Base-by-base conservation (phyloP, 2,329 filamentous ascomycete species). In the Fusarium sp. region DNA sequence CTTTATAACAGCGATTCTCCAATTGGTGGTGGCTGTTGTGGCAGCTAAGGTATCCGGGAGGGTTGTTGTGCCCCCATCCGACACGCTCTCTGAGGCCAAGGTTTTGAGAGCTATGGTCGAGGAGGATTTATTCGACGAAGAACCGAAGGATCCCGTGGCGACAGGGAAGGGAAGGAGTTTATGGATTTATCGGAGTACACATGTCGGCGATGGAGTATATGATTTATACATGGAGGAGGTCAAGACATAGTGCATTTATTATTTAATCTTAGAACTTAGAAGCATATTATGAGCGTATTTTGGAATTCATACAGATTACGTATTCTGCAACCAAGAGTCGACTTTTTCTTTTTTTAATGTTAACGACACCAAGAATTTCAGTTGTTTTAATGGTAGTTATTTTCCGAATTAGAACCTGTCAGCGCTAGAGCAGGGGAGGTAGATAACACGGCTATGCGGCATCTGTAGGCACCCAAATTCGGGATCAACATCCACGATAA, bases 81-180 rank as follows among this genome's bases (percentile, higher is more conserved):
- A 63, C 10, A 24, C 62, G 2, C 18, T 65, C 3, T 47, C 52
- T 4, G 62, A 65, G 20, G 62, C 59, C 0, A 43, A 52, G 11
- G 38, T 65, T 11, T 24, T 64, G 15, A 43, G 47, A 4, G 13
- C 16, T 9, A 64, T 65, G 62, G 43, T 65, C 8, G 38, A 51
- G 4, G 20, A 40, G 2, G 45, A 51, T 22, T 12, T 16, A 3
- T 12, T 27, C 11, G 53, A 56, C 5, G 13, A 38, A 2, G 25
- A 47, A 18, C 4, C 11, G 0, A 34, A 47, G 15, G 22, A 38
- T 8, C 18, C 18, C 6, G 18, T 3, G 6, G 18, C 10, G 34
- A 12, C 2, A 6, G 22, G 3, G 3, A 56, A 32, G 12, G 11
- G 22, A 3, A 51, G 30, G 34, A 27, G 15, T n/a, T 4, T 51